These are phyloP conservation scores for Dactylella cylindrospora DNA, from an alignment of 2,329 filamentous ascomycete species.

Conservation along the genomic window DNA sequence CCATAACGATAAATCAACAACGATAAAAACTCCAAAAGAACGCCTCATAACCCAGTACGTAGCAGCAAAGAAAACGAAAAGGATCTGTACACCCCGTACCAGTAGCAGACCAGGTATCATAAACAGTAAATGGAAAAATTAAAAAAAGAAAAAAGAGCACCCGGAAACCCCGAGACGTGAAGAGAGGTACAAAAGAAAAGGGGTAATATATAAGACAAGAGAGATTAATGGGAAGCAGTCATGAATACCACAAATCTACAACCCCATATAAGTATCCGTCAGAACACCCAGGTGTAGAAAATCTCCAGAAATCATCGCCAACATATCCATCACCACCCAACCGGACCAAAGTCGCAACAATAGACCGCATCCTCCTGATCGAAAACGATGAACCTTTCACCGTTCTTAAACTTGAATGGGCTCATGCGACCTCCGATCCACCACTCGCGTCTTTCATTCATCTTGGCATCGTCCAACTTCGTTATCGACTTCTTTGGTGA, in stretches of 20 bases:
- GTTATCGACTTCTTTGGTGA: background rate
- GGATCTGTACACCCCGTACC: no score
- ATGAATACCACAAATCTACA: background rate
- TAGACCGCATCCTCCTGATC: slow-evolving; percentile 41
- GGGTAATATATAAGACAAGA: background rate
- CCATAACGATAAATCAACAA: no score
- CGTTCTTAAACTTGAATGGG: slow-evolving; percentile 33
- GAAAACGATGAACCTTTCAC: slow-evolving; percentile 36
- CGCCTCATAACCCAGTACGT: no score
- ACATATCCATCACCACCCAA: slow-evolving; percentile 26
- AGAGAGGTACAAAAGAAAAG: no score
- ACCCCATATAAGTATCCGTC: no score
- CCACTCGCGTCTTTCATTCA: slow-evolving; percentile 24
- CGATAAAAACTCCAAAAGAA: no score
- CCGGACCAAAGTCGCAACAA: slow-evolving; percentile 41
- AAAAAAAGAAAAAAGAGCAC: background rate
- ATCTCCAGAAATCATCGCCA: background rate
- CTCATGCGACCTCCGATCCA: slow-evolving; percentile 32
- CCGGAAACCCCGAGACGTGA: no score
- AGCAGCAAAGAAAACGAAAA: no score
- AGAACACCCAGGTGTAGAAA: slow-evolving; percentile 1
- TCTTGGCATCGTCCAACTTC: slow-evolving; percentile 13
- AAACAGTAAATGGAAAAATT: background rate
- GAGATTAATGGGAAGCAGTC: background rate
- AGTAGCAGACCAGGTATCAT: background rate